These are phyloP conservation scores for Cyclotella baltica DNA, from an alignment of 108 stramenopile genomes.

Conservation along the genomic window DNA sequence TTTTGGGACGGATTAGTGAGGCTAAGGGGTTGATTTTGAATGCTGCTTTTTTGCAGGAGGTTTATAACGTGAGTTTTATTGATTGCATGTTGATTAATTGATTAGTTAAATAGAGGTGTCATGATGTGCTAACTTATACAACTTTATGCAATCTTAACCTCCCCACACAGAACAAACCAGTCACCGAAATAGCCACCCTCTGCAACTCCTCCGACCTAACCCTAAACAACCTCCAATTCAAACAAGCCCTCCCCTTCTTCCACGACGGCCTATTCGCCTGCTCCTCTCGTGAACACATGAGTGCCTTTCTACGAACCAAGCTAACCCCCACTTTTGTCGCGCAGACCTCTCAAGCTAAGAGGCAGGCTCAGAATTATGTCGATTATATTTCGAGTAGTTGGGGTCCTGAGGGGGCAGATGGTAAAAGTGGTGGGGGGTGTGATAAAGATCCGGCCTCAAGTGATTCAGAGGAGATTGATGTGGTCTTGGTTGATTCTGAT, in stretches of 20 bases:
- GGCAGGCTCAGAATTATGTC: slow-evolving; percentile 23
- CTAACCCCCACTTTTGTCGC: slow-evolving; percentile 22
- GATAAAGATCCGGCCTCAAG: slow-evolving; percentile 14
- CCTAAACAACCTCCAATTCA: slow-evolving; percentile 1
- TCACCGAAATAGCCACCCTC: slow-evolving; percentile 25
- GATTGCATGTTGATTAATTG: background rate
- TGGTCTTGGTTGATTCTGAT: slow-evolving; percentile 17
- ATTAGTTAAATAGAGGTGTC: background rate
- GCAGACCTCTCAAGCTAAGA: slow-evolving; percentile 16
- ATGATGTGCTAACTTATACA: background rate
- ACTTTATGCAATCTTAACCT: background rate
- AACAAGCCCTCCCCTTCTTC: slow-evolving; percentile 34
- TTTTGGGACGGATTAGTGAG: slow-evolving; percentile 15
- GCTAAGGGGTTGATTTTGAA: slow-evolving; percentile 28
- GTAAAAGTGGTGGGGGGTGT: background rate
- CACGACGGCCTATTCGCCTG: slow-evolving; percentile 35
- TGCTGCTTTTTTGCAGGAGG: slow-evolving; percentile 32
- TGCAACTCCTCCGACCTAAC: background rate
- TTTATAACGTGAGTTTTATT: slow-evolving; percentile 21
- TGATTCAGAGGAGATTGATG: slow-evolving; percentile 18
- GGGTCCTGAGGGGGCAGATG: background rate
- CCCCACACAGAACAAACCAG: slow-evolving; percentile 21
- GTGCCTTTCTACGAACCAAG: slow-evolving; percentile 25
- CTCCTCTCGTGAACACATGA: slow-evolving; percentile 16
- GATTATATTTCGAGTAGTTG: slow-evolving; percentile 25